Percentiles rank a stretch among this genome's conserved stretches.
These are phyloP conservation scores for Cladophialophora chaetospira DNA, from an alignment of 2,329 filamentous ascomycete genomes.

Conservation along the genomic window DNA sequence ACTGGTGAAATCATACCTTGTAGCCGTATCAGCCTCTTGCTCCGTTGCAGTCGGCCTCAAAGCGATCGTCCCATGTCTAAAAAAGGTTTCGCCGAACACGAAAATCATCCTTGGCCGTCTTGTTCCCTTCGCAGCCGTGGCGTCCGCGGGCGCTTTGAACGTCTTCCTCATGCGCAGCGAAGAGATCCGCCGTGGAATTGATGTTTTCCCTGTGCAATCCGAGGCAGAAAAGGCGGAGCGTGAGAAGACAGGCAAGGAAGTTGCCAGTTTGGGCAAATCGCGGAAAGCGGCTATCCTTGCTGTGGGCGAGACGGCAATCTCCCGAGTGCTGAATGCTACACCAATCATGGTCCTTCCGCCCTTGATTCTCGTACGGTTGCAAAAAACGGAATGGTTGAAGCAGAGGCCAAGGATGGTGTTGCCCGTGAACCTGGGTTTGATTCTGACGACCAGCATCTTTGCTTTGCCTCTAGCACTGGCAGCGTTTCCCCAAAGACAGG, in stretches of 20 bases:
- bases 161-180: slow-evolving; percentile 97
- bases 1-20: slow-evolving; percentile 83
- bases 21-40: slow-evolving; percentile 91
- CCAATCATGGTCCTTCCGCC: slow-evolving; percentile 97
- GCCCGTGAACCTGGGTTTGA: slow-evolving; percentile 83
- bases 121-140: slow-evolving; percentile 94
- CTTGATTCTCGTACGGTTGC: slow-evolving; percentile 78
- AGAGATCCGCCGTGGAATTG: slow-evolving; percentile 90
- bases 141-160: slow-evolving; percentile 86
- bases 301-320: slow-evolving; percentile 89
- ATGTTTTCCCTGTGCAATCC: slow-evolving; percentile 81
- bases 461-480: slow-evolving; percentile 87
- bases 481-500: slow-evolving; percentile 89
- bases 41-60: slow-evolving; percentile 92
- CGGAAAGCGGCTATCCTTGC: slow-evolving; percentile 85
- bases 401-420: slow-evolving; percentile 73
- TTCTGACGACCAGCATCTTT: slow-evolving; percentile 82
- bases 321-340: slow-evolving; percentile 87
- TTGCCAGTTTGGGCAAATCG: slow-evolving; percentile 78
- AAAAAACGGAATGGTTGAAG: slow-evolving; percentile 80
- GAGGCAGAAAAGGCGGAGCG: slow-evolving; percentile 66
- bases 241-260: slow-evolving; percentile 65
- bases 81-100: slow-evolving; percentile 71
- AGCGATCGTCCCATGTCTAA: slow-evolving; percentile 81
- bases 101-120: slow-evolving; percentile 78